Base-by-base conservation (phyloP, 1,284 basidiomycete species). In the Cryptococcus sp. region DNA sequence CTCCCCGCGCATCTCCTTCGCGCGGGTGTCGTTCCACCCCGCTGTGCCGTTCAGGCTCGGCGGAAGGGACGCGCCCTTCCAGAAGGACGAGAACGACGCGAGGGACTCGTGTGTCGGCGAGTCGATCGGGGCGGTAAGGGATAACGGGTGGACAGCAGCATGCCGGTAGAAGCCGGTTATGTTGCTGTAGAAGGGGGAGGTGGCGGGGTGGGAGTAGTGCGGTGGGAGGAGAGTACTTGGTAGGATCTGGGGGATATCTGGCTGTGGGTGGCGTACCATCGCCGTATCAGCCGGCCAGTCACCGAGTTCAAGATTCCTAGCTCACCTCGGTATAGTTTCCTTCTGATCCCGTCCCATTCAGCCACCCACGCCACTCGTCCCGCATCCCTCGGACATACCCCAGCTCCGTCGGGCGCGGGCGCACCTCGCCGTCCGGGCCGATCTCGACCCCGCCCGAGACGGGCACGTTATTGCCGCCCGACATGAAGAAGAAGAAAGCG, bases 401-500 rank as follows among this genome's bases (percentile, higher is more conserved):
- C 46, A 73, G 58, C 57, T 74, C 70, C 0, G 68, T 71, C 43
- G 68, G 49, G 20, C 68, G 55, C 12, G 49, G 57, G 23, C 53
- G 50, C 24, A 73, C 45, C 61, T 73, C 60, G 18, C 71, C 74
- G 52, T 76, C 71, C 0, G 67, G 66, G 9, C 69, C 71, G 11
- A 72, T 54, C 18, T 63, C 56, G 9, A 71, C 61, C 13, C 59
- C 57, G 38, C 47, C 40, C 13, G 44, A 37, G 13, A 46, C 51
- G 8, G 62, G 62, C 11, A 62, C 56, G 36, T 64, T 57, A 50
- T 73, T 75, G 1, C 59, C 61, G 1, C 73, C 71, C 13, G 66
- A 69, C 70, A 73, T 75, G 59, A 75, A 70, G 64, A 77, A 76
- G 69, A 77, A 74, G 67, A 76, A 76, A 51, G 75, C 69, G 1